Evolutionary conservation across 2,329 filamentous ascomycete species (phyloP), one percentile per base, ranked within the genome.

Genomic region (Fusarium sp.): DNA sequence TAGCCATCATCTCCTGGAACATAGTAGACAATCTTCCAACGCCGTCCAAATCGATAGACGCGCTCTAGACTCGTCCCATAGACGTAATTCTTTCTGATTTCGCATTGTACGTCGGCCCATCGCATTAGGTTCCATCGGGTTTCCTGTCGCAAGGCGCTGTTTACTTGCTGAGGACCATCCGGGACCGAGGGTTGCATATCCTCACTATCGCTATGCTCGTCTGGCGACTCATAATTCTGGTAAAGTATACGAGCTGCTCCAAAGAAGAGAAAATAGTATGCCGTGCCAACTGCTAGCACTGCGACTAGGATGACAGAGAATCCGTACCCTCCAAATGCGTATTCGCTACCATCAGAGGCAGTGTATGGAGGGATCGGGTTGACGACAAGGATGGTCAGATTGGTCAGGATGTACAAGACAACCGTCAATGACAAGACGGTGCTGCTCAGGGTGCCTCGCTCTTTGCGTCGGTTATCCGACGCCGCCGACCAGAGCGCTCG

Each of bases 301-400:
- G 13, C 34, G 7, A 13, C 12, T 13, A 40, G 5, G 4, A 48
- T 6, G 1, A 5, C 12, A 2, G 36, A 34, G 5, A 52, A 40
- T 3, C 27, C 13, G 4, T n/a, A 52, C 4, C 54, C 54, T 7
- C 13, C 2, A 10, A 31, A 5, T 8, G 7, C 41, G 15, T 15
- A 18, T 1, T 39, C 10, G 3, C 6, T 7, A 1, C 54, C 31
- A 12, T 48, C 10, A 28, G 41, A 12, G 6, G 16, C 54, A 16
- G 18, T 37, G 15, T 40, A 50, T 3, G 31, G 54, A 12, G 11
- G 11, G 8, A 57, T 50, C 16, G 43, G 18, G 11, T 15, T 37
- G 54, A 31, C 23, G 54, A 57, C 15, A 6, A 57, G 31, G 15
- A 57, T 51, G 7, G 47, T 8, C 7, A 51, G n/a, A 31, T 51